These are phyloP conservation scores for Colletotrichum acutatum DNA, from an alignment of 2,329 filamentous ascomycete species.

Conservation along the genomic window DNA sequence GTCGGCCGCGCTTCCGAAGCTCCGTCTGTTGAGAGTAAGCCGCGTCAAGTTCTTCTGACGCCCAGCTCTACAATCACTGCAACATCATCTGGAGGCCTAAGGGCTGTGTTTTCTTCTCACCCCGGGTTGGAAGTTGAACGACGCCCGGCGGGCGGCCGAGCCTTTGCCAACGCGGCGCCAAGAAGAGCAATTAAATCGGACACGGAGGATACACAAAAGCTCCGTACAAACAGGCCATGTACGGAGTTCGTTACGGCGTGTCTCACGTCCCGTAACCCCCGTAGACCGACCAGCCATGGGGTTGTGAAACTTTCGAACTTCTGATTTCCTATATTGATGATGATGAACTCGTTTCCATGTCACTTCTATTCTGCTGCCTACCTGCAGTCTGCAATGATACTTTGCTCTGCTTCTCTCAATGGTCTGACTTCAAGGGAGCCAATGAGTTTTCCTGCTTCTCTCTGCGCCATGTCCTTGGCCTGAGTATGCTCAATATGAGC, in stretches of 20 bases:
- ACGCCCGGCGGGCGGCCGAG: neutral
- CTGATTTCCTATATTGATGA: neutral
- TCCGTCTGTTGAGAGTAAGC: neutral
- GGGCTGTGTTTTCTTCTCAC: too few relatives aligned
- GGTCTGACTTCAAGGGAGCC: neutral
- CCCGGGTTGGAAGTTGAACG: neutral
- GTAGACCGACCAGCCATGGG: neutral
- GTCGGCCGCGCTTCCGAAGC: conserved; percentile 3
- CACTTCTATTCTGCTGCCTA: too few relatives aligned
- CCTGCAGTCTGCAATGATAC: neutral
- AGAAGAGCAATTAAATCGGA: neutral
- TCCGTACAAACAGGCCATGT: neutral
- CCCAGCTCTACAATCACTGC: neutral
- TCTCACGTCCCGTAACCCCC: neutral
- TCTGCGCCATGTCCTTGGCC: neutral
- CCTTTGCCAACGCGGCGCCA: neutral
- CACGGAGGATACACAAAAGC: neutral
- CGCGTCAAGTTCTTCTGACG: neutral
- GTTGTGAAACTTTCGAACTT: neutral
- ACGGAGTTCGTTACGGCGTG: neutral
- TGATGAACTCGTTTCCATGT: neutral
- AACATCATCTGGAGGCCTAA: neutral
- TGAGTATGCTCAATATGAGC: neutral
- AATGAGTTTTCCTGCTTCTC: neutral
- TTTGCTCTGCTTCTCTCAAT: neutral